A percentile compares a stretch with the other conserved stretches of the same genome.
These are phyloP conservation scores for Exophiala viscosa DNA, from an alignment of 2,329 filamentous ascomycete genomes.

Conservation along the genomic window DNA sequence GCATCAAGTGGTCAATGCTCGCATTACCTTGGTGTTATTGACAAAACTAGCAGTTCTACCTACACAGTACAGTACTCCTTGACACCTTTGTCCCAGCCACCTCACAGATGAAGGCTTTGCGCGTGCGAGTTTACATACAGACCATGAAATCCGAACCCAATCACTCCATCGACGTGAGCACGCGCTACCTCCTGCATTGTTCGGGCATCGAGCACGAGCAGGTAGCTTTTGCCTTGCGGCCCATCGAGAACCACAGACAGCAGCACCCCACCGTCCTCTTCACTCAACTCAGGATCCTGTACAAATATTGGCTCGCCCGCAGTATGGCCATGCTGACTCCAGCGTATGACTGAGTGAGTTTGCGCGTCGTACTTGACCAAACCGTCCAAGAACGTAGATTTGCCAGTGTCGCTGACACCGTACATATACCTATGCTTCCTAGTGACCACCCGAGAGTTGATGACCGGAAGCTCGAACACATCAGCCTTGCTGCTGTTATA, in stretches of 20 bases:
- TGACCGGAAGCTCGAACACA: conserved; percentile 46
- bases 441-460: conserved; percentile 46
- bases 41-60: too few species aligned
- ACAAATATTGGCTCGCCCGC: conserved; percentile 56
- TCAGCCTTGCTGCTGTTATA: conserved; percentile 13
- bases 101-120: conserved; percentile 14
- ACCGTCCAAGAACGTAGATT: conserved; percentile 50
- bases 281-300: conserved; percentile 36
- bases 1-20: too few species aligned
- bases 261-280: conserved; percentile 53
- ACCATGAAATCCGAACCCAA: conserved; percentile 56
- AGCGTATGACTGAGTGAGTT: conserved; percentile 39
- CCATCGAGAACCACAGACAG: conserved; percentile 54
- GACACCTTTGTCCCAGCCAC: too few species aligned
- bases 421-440: conserved; percentile 51
- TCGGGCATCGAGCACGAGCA: conserved; percentile 51
- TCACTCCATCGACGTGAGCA: conserved; percentile 46
- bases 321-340: conserved; percentile 49
- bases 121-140: conserved; percentile 12
- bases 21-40: too few species aligned
- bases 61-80: too few species aligned
- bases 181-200: conserved; percentile 49
- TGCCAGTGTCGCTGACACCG: conserved; percentile 43
- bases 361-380: conserved; percentile 52
- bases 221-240: conserved; percentile 47